These are phyloP conservation scores for Amanita pseudoporphyria DNA, from an alignment of 768 basidiomycete species.

Conservation along the genomic window DNA sequence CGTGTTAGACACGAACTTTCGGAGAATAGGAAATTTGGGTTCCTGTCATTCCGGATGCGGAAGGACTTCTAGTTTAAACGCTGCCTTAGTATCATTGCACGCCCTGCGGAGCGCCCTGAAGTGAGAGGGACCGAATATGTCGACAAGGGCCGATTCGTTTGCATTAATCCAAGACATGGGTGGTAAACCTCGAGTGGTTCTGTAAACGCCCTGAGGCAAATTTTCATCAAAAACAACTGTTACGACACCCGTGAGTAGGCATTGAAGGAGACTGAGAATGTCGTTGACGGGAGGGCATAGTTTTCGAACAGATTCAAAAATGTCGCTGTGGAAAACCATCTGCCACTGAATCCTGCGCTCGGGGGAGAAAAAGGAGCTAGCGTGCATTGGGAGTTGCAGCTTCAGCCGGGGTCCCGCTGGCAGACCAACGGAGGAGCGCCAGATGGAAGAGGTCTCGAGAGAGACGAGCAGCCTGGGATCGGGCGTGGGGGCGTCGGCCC, in stretches of 20 bases:
- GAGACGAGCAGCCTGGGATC: slow-evolving; percentile 72
- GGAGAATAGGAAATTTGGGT: background rate
- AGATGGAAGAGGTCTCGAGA: slow-evolving; percentile 69
- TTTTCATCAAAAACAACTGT: slow-evolving; percentile 69
- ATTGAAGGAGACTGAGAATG: slow-evolving; percentile 59
- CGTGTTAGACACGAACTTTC: slow-evolving; percentile 5
- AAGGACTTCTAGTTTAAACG: slow-evolving; percentile 67
- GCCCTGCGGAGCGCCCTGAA: slow-evolving; percentile 66
- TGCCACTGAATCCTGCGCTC: slow-evolving; percentile 82
- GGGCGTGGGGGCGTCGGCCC: slow-evolving; percentile 48
- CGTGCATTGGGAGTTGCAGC: slow-evolving; percentile 67
- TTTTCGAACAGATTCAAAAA: slow-evolving; percentile 62
- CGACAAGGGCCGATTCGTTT: slow-evolving; percentile 56
- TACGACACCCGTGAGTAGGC: slow-evolving; percentile 63
- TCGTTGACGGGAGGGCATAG: slow-evolving; percentile 61
- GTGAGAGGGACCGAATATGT: slow-evolving; percentile 67
- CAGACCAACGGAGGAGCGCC: slow-evolving; percentile 66
- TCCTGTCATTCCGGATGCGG: slow-evolving; percentile 19
- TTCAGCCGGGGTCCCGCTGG: slow-evolving; percentile 69
- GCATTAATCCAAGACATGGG: slow-evolving; percentile 68
- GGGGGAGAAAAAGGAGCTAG: slow-evolving; percentile 79
- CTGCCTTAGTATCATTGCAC: slow-evolving; percentile 57
- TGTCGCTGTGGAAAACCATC: slow-evolving; percentile 80
- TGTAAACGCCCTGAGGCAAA: slow-evolving; percentile 58
- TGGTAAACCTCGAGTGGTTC: slow-evolving; percentile 71